Percentiles rank a stretch among this genome's conserved stretches.
Evolutionary conservation across 1,284 basidiomycete species (phyloP).

Genomic region (Boletus coffeatus): DNA sequence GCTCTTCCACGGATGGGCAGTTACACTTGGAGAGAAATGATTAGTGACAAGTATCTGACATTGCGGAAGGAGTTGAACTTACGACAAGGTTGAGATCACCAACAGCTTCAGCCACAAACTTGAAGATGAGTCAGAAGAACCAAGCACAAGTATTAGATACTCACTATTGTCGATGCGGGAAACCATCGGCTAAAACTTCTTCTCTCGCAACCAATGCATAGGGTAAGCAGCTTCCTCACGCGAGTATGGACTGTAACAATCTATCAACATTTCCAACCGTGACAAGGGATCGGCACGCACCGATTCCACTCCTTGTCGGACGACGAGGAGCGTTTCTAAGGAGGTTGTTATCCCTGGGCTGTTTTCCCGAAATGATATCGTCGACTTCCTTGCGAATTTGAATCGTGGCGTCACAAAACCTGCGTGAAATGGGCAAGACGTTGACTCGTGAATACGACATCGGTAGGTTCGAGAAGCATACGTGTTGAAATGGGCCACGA

Average conservation of each 20-base stretch:
- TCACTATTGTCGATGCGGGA: constrained; percentile 41
- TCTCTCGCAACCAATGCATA: constrained; percentile 68
- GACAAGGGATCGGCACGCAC: constrained; percentile 37
- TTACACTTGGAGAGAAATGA: constrained; percentile 55
- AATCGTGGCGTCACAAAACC: constrained; percentile 97
- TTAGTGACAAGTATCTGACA: constrained; percentile 10
- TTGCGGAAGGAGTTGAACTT: constrained; percentile 32
- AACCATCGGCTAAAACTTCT: constrained; percentile 94
- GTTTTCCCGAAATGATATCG: constrained; percentile 80
- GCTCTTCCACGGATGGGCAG: constrained; percentile 83
- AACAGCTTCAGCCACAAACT: constrained; percentile 45
- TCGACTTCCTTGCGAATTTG: constrained; percentile 90
- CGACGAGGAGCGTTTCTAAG: constrained; percentile 92
- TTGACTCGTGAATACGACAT: neutral
- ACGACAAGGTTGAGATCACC: constrained; percentile 80
- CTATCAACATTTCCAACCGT: neutral
- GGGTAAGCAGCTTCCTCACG: constrained; percentile 85
- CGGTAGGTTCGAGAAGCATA: too few species aligned
- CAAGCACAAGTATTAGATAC: constrained; percentile 22
- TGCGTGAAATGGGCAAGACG: constrained; percentile 23
- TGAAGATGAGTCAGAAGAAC: neutral
- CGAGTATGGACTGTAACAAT: constrained; percentile 66
- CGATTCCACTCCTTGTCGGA: constrained; percentile 80
- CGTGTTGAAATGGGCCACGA: too few species aligned
- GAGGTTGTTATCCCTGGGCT: constrained; percentile 85